Evolutionary conservation across 768 basidiomycete species (phyloP), one percentile per base, ranked within the genome.

Genomic region (Phylloporus sp.): DNA sequence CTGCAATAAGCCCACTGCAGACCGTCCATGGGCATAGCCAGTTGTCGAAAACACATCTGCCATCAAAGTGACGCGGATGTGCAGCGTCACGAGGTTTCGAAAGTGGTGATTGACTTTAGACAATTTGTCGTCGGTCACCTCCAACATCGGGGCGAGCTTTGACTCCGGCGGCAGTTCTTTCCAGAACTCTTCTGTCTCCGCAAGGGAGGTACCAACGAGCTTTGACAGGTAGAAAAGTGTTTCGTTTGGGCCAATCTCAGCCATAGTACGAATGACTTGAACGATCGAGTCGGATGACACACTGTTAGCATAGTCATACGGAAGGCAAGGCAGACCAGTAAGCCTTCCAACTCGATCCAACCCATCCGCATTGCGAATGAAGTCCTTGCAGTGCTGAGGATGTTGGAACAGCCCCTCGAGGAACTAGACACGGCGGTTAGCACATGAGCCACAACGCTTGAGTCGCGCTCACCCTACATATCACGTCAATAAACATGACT

Each of bases 331-430:
- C 24, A 94, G 72, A 17, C 80, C 79, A 26, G 93, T 84, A 33
- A 97, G 72, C 54, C 79, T 76, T 53, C 90, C 82, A 45, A 98
- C 70, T 55, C 77, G 73, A 53, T 82, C 71, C 32, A 97, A 74
- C 38, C 90, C 81, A 57, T 93, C 79, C 5, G 83, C 74, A 50
- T 77, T 74, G 38, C 76, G 70, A 49, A 96, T 80, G 63, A 97
- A 97, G 56, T 97, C 95, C 54, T 82, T 82, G 72, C 89, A 89
- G 64, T 97, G 90, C 20, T 82, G 80, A 2, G 82, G 75, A 61
- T 95, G 93, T 58, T 94, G 92, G 71, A 98, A 94, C 33, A 98
- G 76, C 6, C 96, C 94, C 64, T 94, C 91, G 44, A 94, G 75
- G 66, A 96, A 94, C 90, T 94, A 39, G 22, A 18, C 10, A 29